Base-by-base conservation (phyloP, 257 asterid species). In the Penstemon barbatus region DNA sequence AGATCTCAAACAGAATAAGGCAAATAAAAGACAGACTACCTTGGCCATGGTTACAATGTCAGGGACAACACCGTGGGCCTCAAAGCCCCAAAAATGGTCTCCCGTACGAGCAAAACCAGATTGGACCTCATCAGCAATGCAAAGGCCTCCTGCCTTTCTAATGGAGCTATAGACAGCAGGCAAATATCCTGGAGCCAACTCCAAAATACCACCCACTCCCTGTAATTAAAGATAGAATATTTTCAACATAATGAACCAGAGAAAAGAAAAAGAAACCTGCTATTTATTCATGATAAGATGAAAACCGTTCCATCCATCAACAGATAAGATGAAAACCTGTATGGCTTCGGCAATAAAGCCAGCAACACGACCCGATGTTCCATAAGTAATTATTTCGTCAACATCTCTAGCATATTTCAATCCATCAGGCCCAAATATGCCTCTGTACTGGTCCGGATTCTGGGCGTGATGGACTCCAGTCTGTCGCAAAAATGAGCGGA, bases 161-260 rank as follows among this genome's bases (percentile, higher is more conserved):
- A 93, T 61, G 65, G 83, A 78, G 65, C 61, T 81, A 67, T 90
- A 93, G 58, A 87, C 99, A 40, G 92, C 85, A 8, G 96, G 89
- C 78, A 93, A 74, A 73, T 93, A 93, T 63, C 96, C 99, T 0
- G 97, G 99, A 8, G 99, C 99, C 85, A 90, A 85, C 83, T 93
- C 99, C 85, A 88, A 74, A 38, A 93, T 79, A 46, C 99, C 99
- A 73, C 99, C 99, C 51, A 90, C 99, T 63, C 99, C 97, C 99
- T 93, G 63, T 25, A 25, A 25, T 36, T 43, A 70, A 68, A 64
- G 46, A 80, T 62, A 54, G 57, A 41, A 61, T 44, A 25, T 68
- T 55, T 39, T 50, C 5, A 18, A 40, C 63, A 75, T 48, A 63
- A 8, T 36, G 63, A 62, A 66, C 52, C 46, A 10, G n/a, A 53